Evolutionary conservation across 2,329 filamentous ascomycete species (phyloP).

Genomic region (Colletotrichum sp.): DNA sequence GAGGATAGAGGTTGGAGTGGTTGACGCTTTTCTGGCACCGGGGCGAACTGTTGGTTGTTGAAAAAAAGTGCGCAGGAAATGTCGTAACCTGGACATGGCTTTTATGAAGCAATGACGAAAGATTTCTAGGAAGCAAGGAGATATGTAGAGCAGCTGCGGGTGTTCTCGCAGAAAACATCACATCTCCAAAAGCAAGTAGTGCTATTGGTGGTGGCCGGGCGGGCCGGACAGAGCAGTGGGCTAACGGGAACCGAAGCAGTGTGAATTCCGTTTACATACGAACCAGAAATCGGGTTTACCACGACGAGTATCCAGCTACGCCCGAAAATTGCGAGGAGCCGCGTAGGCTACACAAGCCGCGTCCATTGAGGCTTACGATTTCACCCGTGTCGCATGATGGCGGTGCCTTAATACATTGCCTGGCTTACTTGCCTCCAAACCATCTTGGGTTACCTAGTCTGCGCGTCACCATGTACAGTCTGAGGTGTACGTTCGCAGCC

Average conservation of each 20-base stretch:
- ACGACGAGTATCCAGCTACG: background rate
- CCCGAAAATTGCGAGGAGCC: background rate
- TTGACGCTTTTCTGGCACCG: conserved; percentile 13
- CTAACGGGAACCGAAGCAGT: background rate
- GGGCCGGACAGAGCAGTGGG: background rate
- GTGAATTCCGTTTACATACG: background rate
- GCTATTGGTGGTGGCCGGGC: background rate
- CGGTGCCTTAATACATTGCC: background rate
- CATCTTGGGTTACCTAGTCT: background rate
- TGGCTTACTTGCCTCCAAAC: background rate
- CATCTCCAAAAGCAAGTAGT: background rate
- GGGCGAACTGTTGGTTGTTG: background rate
- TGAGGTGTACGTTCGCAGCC: background rate
- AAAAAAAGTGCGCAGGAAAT: conserved; percentile 5
- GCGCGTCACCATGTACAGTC: background rate
- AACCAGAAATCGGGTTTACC: background rate
- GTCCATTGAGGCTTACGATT: background rate
- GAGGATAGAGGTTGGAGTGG: conserved; percentile 6
- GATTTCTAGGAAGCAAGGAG: background rate
- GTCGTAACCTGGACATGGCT: conserved; percentile 11
- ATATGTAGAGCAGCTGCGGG: background rate
- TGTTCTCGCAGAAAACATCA: background rate
- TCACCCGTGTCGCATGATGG: background rate
- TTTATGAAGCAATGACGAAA: background rate
- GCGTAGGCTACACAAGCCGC: background rate